phyloP scores from a whole-genome alignment of 2,329 filamentous ascomycete genomes.

The Monosporascus cannonballus region DNA sequence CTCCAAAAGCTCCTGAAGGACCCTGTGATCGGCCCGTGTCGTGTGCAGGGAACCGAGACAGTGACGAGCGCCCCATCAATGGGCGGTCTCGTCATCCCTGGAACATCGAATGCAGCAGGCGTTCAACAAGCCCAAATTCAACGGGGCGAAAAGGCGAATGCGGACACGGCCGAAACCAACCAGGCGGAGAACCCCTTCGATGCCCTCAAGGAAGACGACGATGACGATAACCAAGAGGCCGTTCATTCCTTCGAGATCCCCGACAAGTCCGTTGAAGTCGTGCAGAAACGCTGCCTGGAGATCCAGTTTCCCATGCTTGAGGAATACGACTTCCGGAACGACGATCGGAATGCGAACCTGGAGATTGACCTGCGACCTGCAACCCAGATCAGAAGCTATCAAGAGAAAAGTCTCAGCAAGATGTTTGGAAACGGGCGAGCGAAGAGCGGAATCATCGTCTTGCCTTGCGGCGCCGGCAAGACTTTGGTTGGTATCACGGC shows the following conservation, averaged over 20 bases:
- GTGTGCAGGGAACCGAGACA: conserved; percentile 65
- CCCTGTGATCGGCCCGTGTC: conserved; percentile 69
- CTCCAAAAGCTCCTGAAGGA: conserved; percentile 84
- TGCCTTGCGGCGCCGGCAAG: conserved; percentile 95
- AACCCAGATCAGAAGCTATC: conserved; percentile 86
- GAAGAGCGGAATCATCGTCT: conserved; percentile 93
- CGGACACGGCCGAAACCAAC: conserved; percentile 41
- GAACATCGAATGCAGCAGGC: conserved; percentile 87
- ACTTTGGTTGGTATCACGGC: conserved; percentile 97
- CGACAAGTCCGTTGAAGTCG: conserved; percentile 73
- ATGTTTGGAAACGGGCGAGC: conserved; percentile 99
- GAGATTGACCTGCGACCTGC: conserved; percentile 89
- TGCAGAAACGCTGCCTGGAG: conserved; percentile 83
- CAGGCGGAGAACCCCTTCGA: conserved; percentile 66
- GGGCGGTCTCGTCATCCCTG: conserved; percentile 83
- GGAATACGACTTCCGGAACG: conserved; percentile 95
- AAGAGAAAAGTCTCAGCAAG: conserved; percentile 95
- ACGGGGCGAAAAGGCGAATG: conserved; percentile 33
- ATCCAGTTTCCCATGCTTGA: conserved; percentile 85
- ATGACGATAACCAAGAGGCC: conserved; percentile 78
- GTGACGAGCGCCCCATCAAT: conserved; percentile 84
- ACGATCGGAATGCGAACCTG: conserved; percentile 80
- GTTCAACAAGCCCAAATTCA: conserved; percentile 63
- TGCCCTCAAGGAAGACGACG: conserved; percentile 71
- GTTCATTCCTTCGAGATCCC: conserved; percentile 92